A percentile compares a stretch with the other conserved stretches of the same genome.
Evolutionary conservation across 257 asterid species (phyloP).

Genomic region (Primulina tabacum): DNA sequence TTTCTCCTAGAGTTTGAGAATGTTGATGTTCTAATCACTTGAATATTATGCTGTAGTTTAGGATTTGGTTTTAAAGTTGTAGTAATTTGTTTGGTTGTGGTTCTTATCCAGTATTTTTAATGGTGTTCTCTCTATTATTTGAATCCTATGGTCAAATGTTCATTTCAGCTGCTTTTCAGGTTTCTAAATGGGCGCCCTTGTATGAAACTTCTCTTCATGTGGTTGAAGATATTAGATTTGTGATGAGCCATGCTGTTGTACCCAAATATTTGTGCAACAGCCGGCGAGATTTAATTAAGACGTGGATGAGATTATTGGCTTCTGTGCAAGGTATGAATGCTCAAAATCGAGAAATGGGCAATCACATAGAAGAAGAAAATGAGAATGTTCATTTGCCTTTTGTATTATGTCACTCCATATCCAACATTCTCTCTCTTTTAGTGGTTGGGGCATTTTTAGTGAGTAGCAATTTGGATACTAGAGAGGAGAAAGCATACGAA

Average conservation of each 20-base stretch:
- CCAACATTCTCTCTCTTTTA: conserved; percentile 69
- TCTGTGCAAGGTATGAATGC: conserved; percentile 95
- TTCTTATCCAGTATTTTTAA: background rate
- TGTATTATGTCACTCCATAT: conserved; percentile 63
- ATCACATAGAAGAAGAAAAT: conserved; percentile 78
- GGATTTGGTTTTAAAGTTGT: background rate
- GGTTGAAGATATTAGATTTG: conserved; percentile 82
- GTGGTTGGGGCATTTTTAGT: conserved; percentile 80
- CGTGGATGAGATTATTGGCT: conserved; percentile 82
- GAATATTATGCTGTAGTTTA: background rate
- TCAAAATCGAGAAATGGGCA: conserved; percentile 84
- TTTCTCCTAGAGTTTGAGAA: no score
- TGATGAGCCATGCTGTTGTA: conserved; percentile 85
- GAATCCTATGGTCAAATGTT: conserved; percentile 25
- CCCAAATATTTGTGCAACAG: conserved; percentile 62
- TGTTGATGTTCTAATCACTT: background rate
- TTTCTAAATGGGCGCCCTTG: conserved; percentile 67
- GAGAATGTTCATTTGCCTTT: conserved; percentile 78
- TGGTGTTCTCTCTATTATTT: conserved; percentile 12
- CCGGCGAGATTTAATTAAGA: conserved; percentile 66
- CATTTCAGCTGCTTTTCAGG: conserved; percentile 52
- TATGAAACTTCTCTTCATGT: conserved; percentile 77
- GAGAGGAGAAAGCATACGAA: conserved; percentile 39
- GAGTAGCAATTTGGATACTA: conserved; percentile 37
- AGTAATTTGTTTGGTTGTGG: background rate